Percentiles rank a stretch among this genome's conserved stretches.
These are phyloP conservation scores for Paramarasmius palmivorus DNA, from an alignment of 1,284 basidiomycete genomes.

Conservation along the genomic window DNA sequence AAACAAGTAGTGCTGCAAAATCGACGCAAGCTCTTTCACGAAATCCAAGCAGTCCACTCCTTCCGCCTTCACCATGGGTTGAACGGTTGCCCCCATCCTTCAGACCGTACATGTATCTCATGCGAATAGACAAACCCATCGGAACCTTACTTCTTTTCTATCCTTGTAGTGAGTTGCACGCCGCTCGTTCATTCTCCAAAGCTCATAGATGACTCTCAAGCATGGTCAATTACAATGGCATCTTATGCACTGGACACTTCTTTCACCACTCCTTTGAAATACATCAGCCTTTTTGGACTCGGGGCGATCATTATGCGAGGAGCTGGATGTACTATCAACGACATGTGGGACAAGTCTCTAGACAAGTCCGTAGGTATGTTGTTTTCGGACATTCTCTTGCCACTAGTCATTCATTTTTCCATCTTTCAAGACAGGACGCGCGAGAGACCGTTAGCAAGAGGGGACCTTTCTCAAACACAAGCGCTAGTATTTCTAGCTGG, in stretches of 20 bases:
- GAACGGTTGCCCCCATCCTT: slow-evolving; percentile 59
- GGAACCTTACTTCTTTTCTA: slow-evolving; percentile 91
- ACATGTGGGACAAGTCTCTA: slow-evolving; percentile 95
- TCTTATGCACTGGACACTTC: slow-evolving; percentile 75
- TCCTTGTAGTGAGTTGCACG: slow-evolving; percentile 76
- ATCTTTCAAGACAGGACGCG: slow-evolving; percentile 40
- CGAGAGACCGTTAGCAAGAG: slow-evolving; percentile 70
- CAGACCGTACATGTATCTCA: slow-evolving; percentile 83
- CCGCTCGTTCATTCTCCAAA: neutral
- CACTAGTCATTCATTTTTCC: neutral
- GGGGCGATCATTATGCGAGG: slow-evolving; percentile 97
- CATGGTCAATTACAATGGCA: slow-evolving; percentile 96
- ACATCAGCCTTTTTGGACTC: slow-evolving; percentile 82
- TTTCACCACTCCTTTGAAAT: slow-evolving; percentile 67
- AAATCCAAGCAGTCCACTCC: neutral
- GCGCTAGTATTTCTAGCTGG: slow-evolving; percentile 84
- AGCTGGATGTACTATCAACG: slow-evolving; percentile 98
- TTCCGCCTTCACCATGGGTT: slow-evolving; percentile 49
- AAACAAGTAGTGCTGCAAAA: neutral
- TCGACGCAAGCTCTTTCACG: neutral
- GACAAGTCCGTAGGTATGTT: slow-evolving; percentile 91
- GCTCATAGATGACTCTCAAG: slow-evolving; percentile 39
- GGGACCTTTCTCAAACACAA: slow-evolving; percentile 76
- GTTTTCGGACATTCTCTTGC: neutral
- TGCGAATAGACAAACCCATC: slow-evolving; percentile 93